Base-by-base conservation (phyloP, 805 yeast genomes). In the Wickerhamiella hasegawae region DNA sequence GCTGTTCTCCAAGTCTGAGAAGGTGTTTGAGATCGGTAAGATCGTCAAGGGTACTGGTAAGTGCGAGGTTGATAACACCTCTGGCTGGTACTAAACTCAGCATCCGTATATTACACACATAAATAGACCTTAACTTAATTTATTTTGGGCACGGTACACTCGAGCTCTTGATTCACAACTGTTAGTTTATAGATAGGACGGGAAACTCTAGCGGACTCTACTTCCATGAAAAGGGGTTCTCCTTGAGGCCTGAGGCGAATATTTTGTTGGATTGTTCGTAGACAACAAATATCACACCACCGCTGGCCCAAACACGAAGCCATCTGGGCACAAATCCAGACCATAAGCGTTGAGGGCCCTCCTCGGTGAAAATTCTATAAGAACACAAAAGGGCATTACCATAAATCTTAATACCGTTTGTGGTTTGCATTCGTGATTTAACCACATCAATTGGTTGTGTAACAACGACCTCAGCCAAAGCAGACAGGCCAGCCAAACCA, bases 401-500 rank as follows among this genome's bases (percentile, higher is more conserved):
- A 41, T 62, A 60, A 16, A 48, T 45, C 34, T 43, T 40, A 15
- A 52, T 41, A 15, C 59, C 63, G 32, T 57, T 51, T 10, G 54
- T 45, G n/a, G 83, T 71, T 56, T 84, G 95, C 71, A 84, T 71
- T 49, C 93, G 69, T 2, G 95, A 71, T 59, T 85, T 85, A 32
- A 85, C 57, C 2, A 82, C 81, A 57, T 85, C 96, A 20, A 85
- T 60, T 0, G 96, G 96, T 57, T 83, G 97, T 1, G 94, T 85
- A 0, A 69, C 60, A 0, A 69, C 71, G 17, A 82, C 79, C 20
- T 81, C 92, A 0, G 83, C 77, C 3, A 68, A 56, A 0, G 90
- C 73, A 2, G 92, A 71, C 1, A 71, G 62, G 9, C 75, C 57
- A 4, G 90, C 83, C 8, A 73, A 45, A 16, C 41, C 45, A 14